Evolutionary conservation across 2,329 filamentous ascomycete genomes (phyloP).

Genomic region (Ophiostoma ulmi): DNA sequence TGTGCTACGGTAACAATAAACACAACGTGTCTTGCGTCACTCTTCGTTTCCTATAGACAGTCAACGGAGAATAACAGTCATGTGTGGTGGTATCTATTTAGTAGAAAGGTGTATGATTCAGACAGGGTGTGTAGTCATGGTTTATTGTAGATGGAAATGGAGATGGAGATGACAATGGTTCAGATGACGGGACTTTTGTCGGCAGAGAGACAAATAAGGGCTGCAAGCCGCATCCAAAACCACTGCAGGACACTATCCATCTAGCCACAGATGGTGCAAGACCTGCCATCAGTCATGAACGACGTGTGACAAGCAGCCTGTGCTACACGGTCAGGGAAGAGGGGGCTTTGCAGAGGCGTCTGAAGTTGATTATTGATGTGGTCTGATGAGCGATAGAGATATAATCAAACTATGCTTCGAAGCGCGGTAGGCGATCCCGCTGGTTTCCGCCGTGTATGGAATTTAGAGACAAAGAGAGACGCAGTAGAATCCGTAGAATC

Average conservation of each 20-base stretch:
- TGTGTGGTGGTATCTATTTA: not conserved
- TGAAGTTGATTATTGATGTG: not conserved
- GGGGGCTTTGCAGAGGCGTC: not conserved
- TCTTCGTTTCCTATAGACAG: not conserved
- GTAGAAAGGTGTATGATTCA: not conserved
- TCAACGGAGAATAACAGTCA: not conserved
- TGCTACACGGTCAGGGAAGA: not conserved
- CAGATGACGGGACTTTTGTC: not conserved
- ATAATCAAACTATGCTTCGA: not conserved
- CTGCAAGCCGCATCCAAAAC: too few relatives aligned
- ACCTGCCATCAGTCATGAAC: not conserved
- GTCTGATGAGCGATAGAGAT: not conserved
- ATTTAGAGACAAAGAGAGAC: not conserved
- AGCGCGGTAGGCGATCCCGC: not conserved
- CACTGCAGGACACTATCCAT: too few relatives aligned
- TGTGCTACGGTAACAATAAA: not conserved
- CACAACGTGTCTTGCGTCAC: not conserved
- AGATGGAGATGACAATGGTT: not conserved
- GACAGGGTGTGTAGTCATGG: not conserved
- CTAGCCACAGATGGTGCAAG: too few relatives aligned
- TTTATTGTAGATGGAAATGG: not conserved
- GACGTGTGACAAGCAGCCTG: not conserved
- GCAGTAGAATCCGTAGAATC: too few relatives aligned
- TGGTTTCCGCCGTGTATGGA: not conserved
- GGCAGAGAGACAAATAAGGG: too few relatives aligned